phyloP scores from a whole-genome alignment of 495 filamentous ascomycete genomes.

The Antarctomyces pellizariae region DNA sequence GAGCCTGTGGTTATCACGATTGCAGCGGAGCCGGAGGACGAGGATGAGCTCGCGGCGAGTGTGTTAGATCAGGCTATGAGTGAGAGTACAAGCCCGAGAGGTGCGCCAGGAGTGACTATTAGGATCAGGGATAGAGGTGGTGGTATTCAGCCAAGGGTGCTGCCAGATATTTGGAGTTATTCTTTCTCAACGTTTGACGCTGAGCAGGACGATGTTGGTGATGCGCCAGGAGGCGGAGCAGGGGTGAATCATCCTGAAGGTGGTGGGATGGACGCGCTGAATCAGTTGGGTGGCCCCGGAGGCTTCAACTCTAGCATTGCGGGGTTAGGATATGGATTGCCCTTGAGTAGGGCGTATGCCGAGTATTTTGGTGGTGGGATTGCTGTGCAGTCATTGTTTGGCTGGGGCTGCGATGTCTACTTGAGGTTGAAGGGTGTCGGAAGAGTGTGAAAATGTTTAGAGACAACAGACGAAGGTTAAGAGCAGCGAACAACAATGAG shows the following conservation, averaged over 20 bases:
- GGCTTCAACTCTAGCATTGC: conserved; percentile 58
- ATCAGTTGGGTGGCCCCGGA: conserved; percentile 42
- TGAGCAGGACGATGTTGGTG: conserved; percentile 20
- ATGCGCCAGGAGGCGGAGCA: conserved; percentile 11
- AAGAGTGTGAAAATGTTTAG: no score
- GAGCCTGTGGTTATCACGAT: conserved; percentile 83
- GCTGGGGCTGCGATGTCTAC: conserved; percentile 77
- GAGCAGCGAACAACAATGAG: conserved; percentile 1
- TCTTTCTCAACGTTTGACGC: conserved; percentile 87
- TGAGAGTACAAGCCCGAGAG: no score
- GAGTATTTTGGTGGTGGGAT: conserved; percentile 98
- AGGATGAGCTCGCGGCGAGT: conserved; percentile 21
- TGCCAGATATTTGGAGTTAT: conserved; percentile 85
- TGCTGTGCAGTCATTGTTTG: conserved; percentile 76
- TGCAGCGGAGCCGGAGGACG: conserved; percentile 47
- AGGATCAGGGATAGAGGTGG: conserved; percentile 88
- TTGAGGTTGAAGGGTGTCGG: conserved; percentile 68
- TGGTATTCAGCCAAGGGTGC: conserved; percentile 60
- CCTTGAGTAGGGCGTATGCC: conserved; percentile 79
- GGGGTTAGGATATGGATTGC: conserved; percentile 79
- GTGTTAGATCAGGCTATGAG: conserved; percentile 33
- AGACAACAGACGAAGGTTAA: neutral
- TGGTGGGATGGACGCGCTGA: conserved; percentile 38
- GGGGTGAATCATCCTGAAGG: no score
- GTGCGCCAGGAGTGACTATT: conserved; percentile 81